phyloP scores from a whole-genome alignment of 371 early-diverging fungal genomes.

The Lichtheimia hyalospora region DNA sequence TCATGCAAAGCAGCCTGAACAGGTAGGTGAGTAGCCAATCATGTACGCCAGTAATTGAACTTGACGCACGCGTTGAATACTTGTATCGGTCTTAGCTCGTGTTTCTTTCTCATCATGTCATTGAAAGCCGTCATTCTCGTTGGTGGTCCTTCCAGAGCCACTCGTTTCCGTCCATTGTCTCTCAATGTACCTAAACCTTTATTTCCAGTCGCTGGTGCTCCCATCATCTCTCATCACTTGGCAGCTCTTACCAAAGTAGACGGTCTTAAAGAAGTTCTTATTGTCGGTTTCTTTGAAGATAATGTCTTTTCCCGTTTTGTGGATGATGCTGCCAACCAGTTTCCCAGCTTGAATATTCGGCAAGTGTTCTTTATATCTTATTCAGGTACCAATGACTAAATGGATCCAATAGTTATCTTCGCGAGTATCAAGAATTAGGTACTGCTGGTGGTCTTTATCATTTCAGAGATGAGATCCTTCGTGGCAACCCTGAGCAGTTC shows the following conservation, averaged over 20 bases:
- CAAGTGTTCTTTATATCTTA: conserved; percentile 25
- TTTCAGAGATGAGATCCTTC: conserved; percentile 94
- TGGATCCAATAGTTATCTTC: conserved; percentile 72
- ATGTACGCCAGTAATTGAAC: background rate
- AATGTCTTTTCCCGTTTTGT: conserved; percentile 86
- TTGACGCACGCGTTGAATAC: background rate
- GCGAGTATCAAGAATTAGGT: conserved; percentile 95
- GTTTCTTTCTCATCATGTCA: conserved; percentile 17
- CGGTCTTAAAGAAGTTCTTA: conserved; percentile 87
- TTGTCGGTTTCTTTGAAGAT: conserved; percentile 96
- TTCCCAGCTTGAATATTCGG: conserved; percentile 82
- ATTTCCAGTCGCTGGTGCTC: conserved; percentile 95
- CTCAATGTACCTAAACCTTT: conserved; percentile 95
- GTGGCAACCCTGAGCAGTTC: conserved; percentile 86
- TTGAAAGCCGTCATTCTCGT: conserved; percentile 85
- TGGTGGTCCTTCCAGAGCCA: conserved; percentile 96
- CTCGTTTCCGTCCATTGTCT: conserved; percentile 96
- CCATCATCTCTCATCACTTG: conserved; percentile 95
- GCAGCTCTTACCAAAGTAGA: conserved; percentile 84
- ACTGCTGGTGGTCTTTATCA: conserved; percentile 98
- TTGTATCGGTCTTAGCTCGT: background rate
- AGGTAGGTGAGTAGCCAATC: too few relatives aligned
- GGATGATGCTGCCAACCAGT: conserved; percentile 80
- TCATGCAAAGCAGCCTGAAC: too few relatives aligned
- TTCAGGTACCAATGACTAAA: background rate